Base-by-base conservation (phyloP, 192 early-diverging fungal genomes). In the Umbelopsis isabellina region DNA sequence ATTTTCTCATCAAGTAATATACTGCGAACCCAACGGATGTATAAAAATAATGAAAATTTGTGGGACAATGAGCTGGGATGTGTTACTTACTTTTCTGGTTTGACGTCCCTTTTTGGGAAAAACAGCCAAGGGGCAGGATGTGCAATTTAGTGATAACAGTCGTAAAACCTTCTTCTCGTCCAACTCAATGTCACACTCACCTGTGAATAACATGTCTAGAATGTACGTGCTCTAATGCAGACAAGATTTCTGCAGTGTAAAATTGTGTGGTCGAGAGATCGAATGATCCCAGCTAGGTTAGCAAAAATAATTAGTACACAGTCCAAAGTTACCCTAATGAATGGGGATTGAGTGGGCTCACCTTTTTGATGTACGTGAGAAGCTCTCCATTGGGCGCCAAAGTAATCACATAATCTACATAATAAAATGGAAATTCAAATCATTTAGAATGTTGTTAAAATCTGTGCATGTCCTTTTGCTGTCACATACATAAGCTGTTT, bases 321-420 rank as follows among this genome's bases (percentile, higher is more conserved):
- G 51, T 15, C 20, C 22, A 41, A 61, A 30, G n/a, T 30, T 30
- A 30, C 9, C 73, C 61, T 41, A 46, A 33, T 10, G 16, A 46
- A 33, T 10, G 16, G 22, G 33, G 13, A 65, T 65, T 66, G 16
- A 13, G 18, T 10, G 10, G 50, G 13, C 64, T 72, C 78, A 91
- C 86, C 82, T 84, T 89, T 61, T 90, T 86, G 76, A 98, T 90
- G 66, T 90, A 91, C 33, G 90, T 86, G 66, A 98, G 79, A 49
- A 99, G 78, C 76, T 99, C 98, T 47, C 98, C 98, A 70, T 97
- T 94, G 46, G 84, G 81, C 12, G 94, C 95, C 66, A 92, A 71
- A 78, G 98, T 95, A 13, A 99, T 80, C 18, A 97, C 91, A 85
- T 96, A 99, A 66, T 98, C 87, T 88, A 78, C 23, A 33, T 21